Conservation (phyloP, 208 protist genomes). For the Tritrichomonas foetus region DNA sequence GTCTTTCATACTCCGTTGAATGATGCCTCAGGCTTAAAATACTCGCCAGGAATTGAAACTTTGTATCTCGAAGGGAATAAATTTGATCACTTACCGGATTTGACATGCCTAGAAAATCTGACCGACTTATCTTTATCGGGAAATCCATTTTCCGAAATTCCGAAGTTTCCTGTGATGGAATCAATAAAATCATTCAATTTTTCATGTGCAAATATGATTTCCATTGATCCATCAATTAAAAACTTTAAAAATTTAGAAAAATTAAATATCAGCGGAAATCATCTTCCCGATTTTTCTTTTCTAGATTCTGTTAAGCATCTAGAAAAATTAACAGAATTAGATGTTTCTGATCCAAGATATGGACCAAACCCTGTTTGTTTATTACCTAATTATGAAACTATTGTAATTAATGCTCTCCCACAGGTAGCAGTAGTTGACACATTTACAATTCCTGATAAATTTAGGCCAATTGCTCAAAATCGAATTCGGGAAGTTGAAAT, state of each 20-base stretch:
- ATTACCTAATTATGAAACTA: conserved; percentile 19
- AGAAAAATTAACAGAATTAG: background rate
- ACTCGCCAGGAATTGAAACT: background rate
- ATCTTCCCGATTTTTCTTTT: background rate
- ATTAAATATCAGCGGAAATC: background rate
- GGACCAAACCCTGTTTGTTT: background rate
- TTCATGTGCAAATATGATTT: background rate
- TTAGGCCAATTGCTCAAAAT: background rate
- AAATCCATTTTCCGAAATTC: background rate
- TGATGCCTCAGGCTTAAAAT: background rate
- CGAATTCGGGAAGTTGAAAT: background rate
- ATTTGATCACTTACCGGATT: background rate
- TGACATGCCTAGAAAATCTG: background rate
- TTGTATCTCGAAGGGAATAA: conserved; percentile 1
- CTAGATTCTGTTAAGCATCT: background rate
- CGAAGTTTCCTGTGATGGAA: background rate
- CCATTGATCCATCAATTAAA: background rate
- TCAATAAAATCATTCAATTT: background rate
- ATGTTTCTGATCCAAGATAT: background rate
- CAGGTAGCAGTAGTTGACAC: background rate
- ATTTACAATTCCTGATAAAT: background rate
- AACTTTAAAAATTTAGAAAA: background rate
- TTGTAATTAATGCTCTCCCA: background rate
- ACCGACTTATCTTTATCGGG: background rate
- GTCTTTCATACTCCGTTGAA: background rate